Conservation (phyloP, 768 basidiomycete genomes). For the Agaricus subrufescens region DNA sequence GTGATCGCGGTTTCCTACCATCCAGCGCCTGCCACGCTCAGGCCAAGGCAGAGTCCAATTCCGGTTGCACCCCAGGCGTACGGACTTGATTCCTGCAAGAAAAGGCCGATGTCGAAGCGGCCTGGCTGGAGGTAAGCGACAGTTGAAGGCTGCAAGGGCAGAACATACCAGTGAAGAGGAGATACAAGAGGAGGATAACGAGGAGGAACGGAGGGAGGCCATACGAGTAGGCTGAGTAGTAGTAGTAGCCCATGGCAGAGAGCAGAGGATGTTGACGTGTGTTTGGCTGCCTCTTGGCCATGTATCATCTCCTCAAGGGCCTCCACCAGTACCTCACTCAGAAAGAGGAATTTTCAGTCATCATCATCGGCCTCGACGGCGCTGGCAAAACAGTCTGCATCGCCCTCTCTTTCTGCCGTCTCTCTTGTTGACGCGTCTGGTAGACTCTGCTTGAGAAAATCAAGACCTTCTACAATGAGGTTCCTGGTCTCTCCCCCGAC, state of each 20-base stretch:
- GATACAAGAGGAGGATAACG: constrained; percentile 71
- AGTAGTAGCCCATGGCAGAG: constrained; percentile 36
- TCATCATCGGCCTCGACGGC: constrained; percentile 90
- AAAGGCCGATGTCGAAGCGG: constrained; percentile 90
- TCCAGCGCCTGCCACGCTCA: constrained; percentile 92
- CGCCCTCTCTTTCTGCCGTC: background rate
- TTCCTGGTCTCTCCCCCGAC: constrained; percentile 82
- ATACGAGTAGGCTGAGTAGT: constrained; percentile 45
- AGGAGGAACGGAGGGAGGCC: constrained; percentile 65
- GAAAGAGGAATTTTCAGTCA: constrained; percentile 89
- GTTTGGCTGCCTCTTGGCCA: constrained; percentile 28
- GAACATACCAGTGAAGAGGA: constrained; percentile 80
- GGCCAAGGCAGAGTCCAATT: constrained; percentile 87
- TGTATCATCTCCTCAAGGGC: constrained; percentile 95
- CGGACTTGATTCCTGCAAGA: constrained; percentile 91
- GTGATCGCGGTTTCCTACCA: constrained; percentile 54
- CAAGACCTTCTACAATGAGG: constrained; percentile 86
- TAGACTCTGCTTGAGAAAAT: constrained; percentile 90
- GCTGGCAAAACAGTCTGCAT: constrained; percentile 80
- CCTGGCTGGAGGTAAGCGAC: constrained; percentile 59
- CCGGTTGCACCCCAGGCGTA: constrained; percentile 91
- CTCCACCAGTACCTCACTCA: constrained; percentile 88
- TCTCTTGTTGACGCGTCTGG: constrained; percentile 6
- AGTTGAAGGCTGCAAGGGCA: background rate
- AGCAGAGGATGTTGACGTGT: constrained; percentile 19